phyloP scores from a whole-genome alignment of 371 early-diverging fungal species.

The Parasitella parasitica region DNA sequence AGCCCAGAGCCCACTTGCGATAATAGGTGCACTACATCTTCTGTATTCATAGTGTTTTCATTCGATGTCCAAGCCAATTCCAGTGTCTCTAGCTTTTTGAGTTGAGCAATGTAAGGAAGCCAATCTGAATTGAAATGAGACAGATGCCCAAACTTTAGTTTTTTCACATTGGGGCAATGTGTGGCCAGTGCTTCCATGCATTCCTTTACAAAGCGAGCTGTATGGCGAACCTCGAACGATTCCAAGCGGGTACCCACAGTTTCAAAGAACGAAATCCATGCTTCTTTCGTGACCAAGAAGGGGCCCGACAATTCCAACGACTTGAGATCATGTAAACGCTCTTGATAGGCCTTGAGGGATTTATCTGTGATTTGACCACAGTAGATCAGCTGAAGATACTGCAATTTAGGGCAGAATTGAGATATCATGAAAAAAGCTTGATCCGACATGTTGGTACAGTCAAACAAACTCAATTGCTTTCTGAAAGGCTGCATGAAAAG shows the following conservation, averaged over 20 bases:
- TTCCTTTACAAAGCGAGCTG: constrained; percentile 56
- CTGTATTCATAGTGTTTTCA: constrained; percentile 4
- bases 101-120: constrained; percentile 35
- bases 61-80: constrained; percentile 51
- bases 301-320: constrained; percentile 72
- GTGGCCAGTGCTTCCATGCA: constrained; percentile 57
- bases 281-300: constrained; percentile 62
- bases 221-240: constrained; percentile 58
- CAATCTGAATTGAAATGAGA: constrained; percentile 51
- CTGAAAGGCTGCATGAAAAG: constrained; percentile 73
- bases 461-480: constrained; percentile 65
- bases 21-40: constrained; percentile 9
- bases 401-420: constrained; percentile 62
- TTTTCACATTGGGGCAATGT: constrained; percentile 54
- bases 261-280: constrained; percentile 65
- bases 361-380: constrained; percentile 78
- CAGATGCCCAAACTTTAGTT: constrained; percentile 60
- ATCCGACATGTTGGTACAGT: constrained; percentile 73
- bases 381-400: constrained; percentile 61
- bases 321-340: constrained; percentile 48
- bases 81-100: constrained; percentile 42
- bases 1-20: constrained; percentile 27
- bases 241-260: constrained; percentile 50
- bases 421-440: constrained; percentile 59
- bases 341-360: constrained; percentile 48